These are phyloP conservation scores for Camellia oleifera DNA, from an alignment of 179 eudicot species.

Conservation along the genomic window DNA sequence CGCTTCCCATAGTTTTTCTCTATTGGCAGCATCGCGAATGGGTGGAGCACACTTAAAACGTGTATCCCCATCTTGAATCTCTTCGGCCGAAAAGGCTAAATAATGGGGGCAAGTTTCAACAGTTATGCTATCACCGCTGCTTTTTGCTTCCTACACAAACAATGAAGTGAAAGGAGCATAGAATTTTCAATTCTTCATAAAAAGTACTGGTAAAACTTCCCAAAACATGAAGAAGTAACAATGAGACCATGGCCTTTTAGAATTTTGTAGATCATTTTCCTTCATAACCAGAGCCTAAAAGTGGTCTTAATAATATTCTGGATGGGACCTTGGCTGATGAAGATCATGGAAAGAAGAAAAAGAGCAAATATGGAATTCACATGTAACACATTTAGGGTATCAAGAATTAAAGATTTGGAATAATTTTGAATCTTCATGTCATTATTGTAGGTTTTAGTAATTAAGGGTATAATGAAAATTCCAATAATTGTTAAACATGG, in stretches of 20 bases:
- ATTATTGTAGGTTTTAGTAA: no score
- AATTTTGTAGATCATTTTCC: neutral
- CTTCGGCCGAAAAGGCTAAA: conserved; percentile 89
- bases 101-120: conserved; percentile 98
- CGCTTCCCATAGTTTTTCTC: conserved; percentile 80
- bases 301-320: neutral
- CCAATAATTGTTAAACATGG: no score
- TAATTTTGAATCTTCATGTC: no score
- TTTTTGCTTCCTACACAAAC: conserved; percentile 73
- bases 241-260: neutral
- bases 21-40: conserved; percentile 79
- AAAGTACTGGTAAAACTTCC: neutral
- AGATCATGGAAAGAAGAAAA: no score
- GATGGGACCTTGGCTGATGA: neutral
- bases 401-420: no score
- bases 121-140: conserved; percentile 82
- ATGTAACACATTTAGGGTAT: no score
- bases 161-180: neutral
- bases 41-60: conserved; percentile 98
- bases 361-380: no score
- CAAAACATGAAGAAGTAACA: neutral
- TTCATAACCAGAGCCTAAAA: neutral
- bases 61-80: conserved; percentile 90
- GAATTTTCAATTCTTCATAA: neutral
- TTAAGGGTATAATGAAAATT: no score